These are phyloP conservation scores for Pythium grandisporangium DNA, from an alignment of 352 stramenopile species.

Conservation along the genomic window DNA sequence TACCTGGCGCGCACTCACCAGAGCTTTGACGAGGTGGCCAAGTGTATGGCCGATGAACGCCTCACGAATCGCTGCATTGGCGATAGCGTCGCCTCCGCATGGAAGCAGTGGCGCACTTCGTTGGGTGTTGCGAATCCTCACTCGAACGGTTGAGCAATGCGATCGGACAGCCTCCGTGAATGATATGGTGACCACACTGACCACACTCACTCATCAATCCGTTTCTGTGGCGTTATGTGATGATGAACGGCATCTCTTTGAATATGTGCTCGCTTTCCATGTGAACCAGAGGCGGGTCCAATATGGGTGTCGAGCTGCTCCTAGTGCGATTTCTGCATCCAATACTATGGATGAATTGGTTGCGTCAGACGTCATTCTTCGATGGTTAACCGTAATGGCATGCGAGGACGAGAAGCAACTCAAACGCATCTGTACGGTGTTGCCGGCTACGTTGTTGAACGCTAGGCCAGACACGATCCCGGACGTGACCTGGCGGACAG, in stretches of 20 bases:
- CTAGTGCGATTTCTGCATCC: too few species aligned
- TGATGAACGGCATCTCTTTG: not conserved
- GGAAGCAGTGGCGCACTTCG: too few species aligned
- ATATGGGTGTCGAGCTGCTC: too few species aligned
- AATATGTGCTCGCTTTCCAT: not conserved
- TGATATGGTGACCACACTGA: not conserved
- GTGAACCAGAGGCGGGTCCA: not conserved
- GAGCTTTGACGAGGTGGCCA: too few species aligned
- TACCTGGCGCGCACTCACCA: too few species aligned
- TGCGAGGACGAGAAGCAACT: slow-evolving; percentile 9
- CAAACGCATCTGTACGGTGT: slow-evolving; percentile 4
- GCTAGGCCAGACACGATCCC: slow-evolving; percentile 8
- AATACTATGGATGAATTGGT: too few species aligned
- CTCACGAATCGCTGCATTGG: too few species aligned
- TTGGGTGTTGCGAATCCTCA: slow-evolving; percentile 2
- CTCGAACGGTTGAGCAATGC: not conserved
- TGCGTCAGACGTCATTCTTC: too few species aligned
- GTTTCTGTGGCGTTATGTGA: slow-evolving; percentile 1
- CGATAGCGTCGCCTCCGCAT: too few species aligned
- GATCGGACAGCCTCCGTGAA: not conserved
- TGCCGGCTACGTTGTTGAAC: slow-evolving; percentile 12
- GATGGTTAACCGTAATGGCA: too few species aligned
- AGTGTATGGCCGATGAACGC: too few species aligned
- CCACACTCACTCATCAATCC: not conserved
- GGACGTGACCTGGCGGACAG: slow-evolving; percentile 11